These are phyloP conservation scores for Trametes meyenii DNA, from an alignment of 768 basidiomycete genomes.

Conservation along the genomic window DNA sequence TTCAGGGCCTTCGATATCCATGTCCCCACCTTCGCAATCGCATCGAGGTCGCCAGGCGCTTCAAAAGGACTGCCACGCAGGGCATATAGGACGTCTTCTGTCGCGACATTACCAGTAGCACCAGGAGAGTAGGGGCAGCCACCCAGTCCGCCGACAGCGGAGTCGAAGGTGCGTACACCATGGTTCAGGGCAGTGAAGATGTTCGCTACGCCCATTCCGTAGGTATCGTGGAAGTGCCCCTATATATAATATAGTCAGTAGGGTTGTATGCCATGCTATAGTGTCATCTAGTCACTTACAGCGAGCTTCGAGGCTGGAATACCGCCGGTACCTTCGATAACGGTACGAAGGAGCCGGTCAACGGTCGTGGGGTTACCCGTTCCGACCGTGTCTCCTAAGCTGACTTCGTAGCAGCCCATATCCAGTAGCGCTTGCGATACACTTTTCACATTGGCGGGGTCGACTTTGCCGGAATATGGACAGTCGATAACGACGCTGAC, in stretches of 20 bases:
- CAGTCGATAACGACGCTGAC: constrained; percentile 84
- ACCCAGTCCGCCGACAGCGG: constrained; percentile 87
- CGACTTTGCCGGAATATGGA: constrained; percentile 83
- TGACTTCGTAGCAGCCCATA: constrained; percentile 95
- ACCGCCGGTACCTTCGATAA: constrained; percentile 57
- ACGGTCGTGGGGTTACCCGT: constrained; percentile 77
- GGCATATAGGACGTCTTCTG: constrained; percentile 89
- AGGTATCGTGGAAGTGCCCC: constrained; percentile 86
- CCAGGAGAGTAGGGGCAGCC: constrained; percentile 97
- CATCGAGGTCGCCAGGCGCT: constrained; percentile 63
- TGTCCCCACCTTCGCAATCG: constrained; percentile 73
- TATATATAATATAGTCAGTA: not conserved
- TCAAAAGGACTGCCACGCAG: constrained; percentile 65
- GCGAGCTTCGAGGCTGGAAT: constrained; percentile 73
- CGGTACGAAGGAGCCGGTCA: constrained; percentile 67
- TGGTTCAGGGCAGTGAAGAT: constrained; percentile 68
- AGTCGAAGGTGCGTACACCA: constrained; percentile 82
- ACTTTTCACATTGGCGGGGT: constrained; percentile 62
- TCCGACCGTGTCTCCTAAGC: constrained; percentile 91
- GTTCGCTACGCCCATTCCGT: constrained; percentile 80
- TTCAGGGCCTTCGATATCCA: constrained; percentile 79
- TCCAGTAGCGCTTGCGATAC: constrained; percentile 72
- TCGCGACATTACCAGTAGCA: constrained; percentile 93
- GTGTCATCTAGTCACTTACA: constrained; percentile 39
- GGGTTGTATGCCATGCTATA: not conserved